Percentiles rank a stretch among this genome's conserved stretches.
phyloP scores from a whole-genome alignment of 2,329 filamentous ascomycete species.

The Clonostachys byssicola region DNA sequence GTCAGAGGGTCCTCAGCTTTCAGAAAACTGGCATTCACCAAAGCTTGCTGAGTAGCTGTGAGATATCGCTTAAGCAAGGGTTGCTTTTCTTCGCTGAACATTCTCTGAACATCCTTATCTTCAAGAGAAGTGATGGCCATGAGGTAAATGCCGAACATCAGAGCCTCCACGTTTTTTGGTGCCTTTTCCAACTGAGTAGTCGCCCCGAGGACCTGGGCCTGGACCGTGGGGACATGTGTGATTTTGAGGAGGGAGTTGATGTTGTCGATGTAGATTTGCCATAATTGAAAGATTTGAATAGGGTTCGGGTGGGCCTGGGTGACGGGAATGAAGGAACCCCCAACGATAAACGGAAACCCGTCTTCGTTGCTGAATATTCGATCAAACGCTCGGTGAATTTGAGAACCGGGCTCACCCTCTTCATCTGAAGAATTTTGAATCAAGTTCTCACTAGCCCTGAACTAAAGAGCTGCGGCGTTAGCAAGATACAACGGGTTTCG shows the following conservation, averaged over 20 bases:
- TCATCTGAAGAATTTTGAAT: constrained; percentile 53
- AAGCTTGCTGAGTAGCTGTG: constrained; percentile 56
- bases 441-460: constrained; percentile 41
- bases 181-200: constrained; percentile 50
- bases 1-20: constrained; percentile 60
- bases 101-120: constrained; percentile 48
- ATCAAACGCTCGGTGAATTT: constrained; percentile 55
- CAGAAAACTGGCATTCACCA: constrained; percentile 65
- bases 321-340: constrained; percentile 34
- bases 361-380: constrained; percentile 52
- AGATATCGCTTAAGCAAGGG: constrained; percentile 49
- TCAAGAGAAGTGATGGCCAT: constrained; percentile 54
- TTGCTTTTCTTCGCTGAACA: constrained; percentile 48
- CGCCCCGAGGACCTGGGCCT: constrained; percentile 60
- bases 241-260: constrained; percentile 67
- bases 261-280: constrained; percentile 68
- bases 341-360: constrained; percentile 54
- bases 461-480: constrained; percentile 24
- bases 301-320: constrained; percentile 46
- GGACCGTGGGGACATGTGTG: constrained; percentile 62
- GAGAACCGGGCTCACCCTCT: constrained; percentile 42
- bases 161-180: constrained; percentile 53
- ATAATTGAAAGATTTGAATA: constrained; percentile 59
- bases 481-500: too few relatives aligned
- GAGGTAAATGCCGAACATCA: constrained; percentile 65